A percentile compares a stretch with the other conserved stretches of the same genome.
phyloP scores from a whole-genome alignment of 352 stramenopile genomes.

The Ophiocytium majus region DNA sequence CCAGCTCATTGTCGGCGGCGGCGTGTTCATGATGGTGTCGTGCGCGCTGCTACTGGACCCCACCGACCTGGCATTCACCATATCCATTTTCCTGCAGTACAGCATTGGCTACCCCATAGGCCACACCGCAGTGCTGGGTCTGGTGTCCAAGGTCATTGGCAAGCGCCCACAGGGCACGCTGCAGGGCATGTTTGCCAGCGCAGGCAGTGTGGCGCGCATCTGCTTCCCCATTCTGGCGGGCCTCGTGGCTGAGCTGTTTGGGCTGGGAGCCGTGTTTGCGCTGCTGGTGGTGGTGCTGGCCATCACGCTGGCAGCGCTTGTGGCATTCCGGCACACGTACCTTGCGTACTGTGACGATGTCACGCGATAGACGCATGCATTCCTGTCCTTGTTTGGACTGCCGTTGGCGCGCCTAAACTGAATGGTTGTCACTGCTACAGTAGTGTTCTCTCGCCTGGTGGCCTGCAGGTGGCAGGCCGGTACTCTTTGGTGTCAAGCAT shows the following conservation, averaged over 20 bases:
- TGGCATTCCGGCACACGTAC: not conserved
- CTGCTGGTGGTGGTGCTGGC: not conserved
- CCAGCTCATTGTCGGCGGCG: conserved; percentile 18
- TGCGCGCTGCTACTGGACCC: conserved; percentile 67
- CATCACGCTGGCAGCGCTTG: not conserved
- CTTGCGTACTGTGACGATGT: not conserved
- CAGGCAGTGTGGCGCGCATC: conserved; percentile 69
- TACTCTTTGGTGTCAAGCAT: no score
- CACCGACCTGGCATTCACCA: conserved; percentile 31
- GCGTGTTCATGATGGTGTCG: conserved; percentile 62
- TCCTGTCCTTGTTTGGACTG: no score
- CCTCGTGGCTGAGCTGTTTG: not conserved
- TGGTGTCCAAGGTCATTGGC: conserved; percentile 77
- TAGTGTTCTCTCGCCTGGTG: no score
- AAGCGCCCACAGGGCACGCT: conserved; percentile 66
- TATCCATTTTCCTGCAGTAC: conserved; percentile 73
- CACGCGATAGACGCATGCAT: not conserved
- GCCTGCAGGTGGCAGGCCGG: no score
- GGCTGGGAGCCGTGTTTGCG: not conserved
- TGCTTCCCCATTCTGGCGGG: conserved; percentile 73
- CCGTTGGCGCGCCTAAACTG: no score
- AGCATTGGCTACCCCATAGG: conserved; percentile 73
- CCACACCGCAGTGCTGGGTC: conserved; percentile 73
- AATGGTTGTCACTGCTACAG: no score
- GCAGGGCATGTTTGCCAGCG: conserved; percentile 70